Evolutionary conservation across 208 protist species (phyloP).

Genomic region (Acanthamoeba lugdunensis): DNA sequence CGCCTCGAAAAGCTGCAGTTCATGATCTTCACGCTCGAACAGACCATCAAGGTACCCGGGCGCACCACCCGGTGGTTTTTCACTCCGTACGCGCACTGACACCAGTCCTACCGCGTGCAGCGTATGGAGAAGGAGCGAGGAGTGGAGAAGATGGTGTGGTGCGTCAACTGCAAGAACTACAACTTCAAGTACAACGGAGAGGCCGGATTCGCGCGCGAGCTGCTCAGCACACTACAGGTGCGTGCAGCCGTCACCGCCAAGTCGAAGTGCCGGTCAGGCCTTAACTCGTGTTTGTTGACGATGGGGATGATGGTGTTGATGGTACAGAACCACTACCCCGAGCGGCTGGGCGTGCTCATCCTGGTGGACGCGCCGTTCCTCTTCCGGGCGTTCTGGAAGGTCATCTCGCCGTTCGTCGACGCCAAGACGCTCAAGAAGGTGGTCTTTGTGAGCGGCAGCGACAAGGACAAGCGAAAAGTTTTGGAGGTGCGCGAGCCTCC

Average conservation of each 20-base stretch:
- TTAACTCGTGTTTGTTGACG: no score
- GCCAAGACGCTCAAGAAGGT: constrained; percentile 70
- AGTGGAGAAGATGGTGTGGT: constrained; percentile 72
- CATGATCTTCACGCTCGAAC: constrained; percentile 65
- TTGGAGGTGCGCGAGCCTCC: background rate
- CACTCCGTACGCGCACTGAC: background rate
- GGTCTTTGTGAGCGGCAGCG: constrained; percentile 53
- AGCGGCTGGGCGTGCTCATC: constrained; percentile 63
- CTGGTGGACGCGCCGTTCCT: constrained; percentile 58
- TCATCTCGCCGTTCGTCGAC: constrained; percentile 72
- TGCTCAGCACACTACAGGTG: constrained; percentile 49
- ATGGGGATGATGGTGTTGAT: no score
- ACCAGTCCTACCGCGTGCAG: background rate
- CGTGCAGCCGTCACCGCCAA: background rate
- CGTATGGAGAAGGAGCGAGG: constrained; percentile 67
- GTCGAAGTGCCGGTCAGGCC: no score
- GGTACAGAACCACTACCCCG: constrained; percentile 63
- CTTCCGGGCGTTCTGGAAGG: constrained; percentile 74
- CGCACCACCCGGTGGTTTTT: background rate
- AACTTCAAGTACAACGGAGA: constrained; percentile 63
- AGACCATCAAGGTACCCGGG: constrained; percentile 34
- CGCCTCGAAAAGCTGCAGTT: constrained; percentile 56
- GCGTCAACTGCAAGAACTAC: constrained; percentile 60
- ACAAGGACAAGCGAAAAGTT: constrained; percentile 42
- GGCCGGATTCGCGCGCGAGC: constrained; percentile 56